These are phyloP conservation scores for Cyberlindnera petersonii DNA, from an alignment of 805 yeast species.

Conservation along the genomic window DNA sequence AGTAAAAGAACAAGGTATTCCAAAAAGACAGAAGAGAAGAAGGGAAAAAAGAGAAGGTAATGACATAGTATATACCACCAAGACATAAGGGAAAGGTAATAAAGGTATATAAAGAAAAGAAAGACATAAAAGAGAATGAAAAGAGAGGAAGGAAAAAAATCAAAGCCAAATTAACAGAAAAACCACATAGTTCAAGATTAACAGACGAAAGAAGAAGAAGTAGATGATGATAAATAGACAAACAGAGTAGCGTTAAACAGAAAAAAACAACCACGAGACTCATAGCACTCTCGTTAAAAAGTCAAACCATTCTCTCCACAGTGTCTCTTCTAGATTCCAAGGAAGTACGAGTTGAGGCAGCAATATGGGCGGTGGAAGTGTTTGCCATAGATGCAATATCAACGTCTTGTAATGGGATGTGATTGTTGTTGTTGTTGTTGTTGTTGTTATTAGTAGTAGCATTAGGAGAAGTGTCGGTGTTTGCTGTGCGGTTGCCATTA, in stretches of 20 bases:
- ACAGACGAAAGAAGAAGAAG: not conserved
- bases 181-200: too few species aligned
- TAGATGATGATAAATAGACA: not conserved
- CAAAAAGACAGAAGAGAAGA: too few species aligned
- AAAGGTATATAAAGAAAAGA: not conserved
- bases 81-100: not conserved
- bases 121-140: not conserved
- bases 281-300: too few species aligned
- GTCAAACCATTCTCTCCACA: conserved; percentile 15
- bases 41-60: too few species aligned
- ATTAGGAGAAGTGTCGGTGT: not conserved
- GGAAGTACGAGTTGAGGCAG: not conserved
- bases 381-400: not conserved
- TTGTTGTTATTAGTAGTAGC: not conserved
- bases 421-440: too few species aligned
- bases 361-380: not conserved
- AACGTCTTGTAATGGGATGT: not conserved
- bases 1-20: too few species aligned
- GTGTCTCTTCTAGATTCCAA: conserved; percentile 9
- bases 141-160: not conserved
- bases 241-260: not conserved
- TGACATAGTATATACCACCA: too few species aligned
- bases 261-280: not conserved
- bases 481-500: not conserved
- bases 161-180: too few species aligned